phyloP scores from a whole-genome alignment of 495 filamentous ascomycete genomes.

The Pyrenula aspistea region DNA sequence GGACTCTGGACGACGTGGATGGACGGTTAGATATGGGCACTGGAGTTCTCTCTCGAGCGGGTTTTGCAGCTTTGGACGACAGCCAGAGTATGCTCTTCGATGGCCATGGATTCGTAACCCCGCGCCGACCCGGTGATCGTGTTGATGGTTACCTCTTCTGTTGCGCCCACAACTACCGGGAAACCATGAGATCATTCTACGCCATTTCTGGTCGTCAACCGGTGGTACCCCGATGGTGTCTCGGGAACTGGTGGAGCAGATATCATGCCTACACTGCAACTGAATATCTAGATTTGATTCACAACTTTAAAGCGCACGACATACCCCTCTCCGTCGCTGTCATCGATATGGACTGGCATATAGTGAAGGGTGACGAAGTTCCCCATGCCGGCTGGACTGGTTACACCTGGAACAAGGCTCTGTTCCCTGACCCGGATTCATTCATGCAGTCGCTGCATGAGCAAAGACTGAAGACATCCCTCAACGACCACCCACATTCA shows the following conservation, averaged over 20 bases:
- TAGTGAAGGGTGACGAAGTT: constrained; percentile 24
- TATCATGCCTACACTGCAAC: constrained; percentile 38
- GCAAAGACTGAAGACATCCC: constrained; percentile 27
- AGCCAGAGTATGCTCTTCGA: constrained; percentile 44
- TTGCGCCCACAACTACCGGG: constrained; percentile 41
- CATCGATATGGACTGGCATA: constrained; percentile 54
- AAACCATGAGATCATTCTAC: constrained; percentile 42
- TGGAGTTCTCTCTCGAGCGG: constrained; percentile 32
- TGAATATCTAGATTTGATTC: constrained; percentile 41
- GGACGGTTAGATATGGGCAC: constrained; percentile 34
- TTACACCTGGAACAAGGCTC: constrained; percentile 44
- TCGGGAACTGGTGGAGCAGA: constrained; percentile 55
- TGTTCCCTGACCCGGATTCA: constrained; percentile 37
- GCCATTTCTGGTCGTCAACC: constrained; percentile 42
- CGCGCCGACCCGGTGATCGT: constrained; percentile 15
- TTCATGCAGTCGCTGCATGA: constrained; percentile 33
- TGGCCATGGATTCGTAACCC: constrained; percentile 31
- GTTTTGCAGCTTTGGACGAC: constrained; percentile 40
- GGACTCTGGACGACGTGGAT: constrained; percentile 39
- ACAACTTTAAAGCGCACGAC: constrained; percentile 28
- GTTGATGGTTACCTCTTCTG: constrained; percentile 46
- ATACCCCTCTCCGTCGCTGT: constrained; percentile 43
- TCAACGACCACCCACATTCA: constrained; percentile 46
- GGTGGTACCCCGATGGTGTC: constrained; percentile 37
- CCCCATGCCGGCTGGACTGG: constrained; percentile 43